Evolutionary conservation across 176 grass and related monocot genomes (phyloP).

Genomic region (Rhipidocladum racemiflorum): DNA sequence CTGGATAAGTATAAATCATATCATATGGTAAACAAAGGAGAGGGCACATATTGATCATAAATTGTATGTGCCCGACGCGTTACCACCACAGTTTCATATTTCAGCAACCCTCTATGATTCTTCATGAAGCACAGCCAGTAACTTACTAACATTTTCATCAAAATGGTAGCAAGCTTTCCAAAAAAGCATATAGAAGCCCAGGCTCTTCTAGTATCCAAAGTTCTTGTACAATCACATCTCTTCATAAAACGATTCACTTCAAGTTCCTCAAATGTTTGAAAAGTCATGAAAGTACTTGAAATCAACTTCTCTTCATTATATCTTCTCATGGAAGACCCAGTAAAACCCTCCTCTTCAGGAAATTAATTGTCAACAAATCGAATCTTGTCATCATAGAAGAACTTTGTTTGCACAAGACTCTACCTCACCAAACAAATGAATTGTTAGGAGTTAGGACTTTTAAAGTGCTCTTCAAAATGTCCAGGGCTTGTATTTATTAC

Average conservation of each 20-base stretch:
- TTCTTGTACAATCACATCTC: constrained; percentile 47
- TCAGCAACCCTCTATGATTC: constrained; percentile 38
- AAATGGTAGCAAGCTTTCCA: constrained; percentile 44
- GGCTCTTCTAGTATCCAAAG: constrained; percentile 38
- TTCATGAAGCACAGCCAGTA: constrained; percentile 50
- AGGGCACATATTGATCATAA: constrained; percentile 20
- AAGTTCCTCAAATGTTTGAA: constrained; percentile 50
- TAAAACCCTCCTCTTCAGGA: constrained; percentile 40
- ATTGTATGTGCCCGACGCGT: constrained; percentile 19
- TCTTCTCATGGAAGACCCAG: constrained; percentile 49
- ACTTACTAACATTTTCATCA: constrained; percentile 69
- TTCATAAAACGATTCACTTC: constrained; percentile 56
- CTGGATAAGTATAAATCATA: constrained; percentile 21
- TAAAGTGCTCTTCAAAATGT: constrained; percentile 50
- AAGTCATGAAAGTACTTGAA: constrained; percentile 58
- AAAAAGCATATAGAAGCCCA: constrained; percentile 48
- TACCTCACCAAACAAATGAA: constrained; percentile 57
- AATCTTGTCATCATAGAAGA: constrained; percentile 49
- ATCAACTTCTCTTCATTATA: constrained; percentile 60
- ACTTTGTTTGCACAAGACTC: constrained; percentile 51
- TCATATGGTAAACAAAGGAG: constrained; percentile 1
- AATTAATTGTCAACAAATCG: constrained; percentile 52
- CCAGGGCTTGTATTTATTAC: constrained; percentile 80
- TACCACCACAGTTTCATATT: constrained; percentile 40
- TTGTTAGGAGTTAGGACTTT: constrained; percentile 40